Base-by-base conservation (phyloP, 202 grass and related monocot genomes). In the Panicum virgatum region DNA sequence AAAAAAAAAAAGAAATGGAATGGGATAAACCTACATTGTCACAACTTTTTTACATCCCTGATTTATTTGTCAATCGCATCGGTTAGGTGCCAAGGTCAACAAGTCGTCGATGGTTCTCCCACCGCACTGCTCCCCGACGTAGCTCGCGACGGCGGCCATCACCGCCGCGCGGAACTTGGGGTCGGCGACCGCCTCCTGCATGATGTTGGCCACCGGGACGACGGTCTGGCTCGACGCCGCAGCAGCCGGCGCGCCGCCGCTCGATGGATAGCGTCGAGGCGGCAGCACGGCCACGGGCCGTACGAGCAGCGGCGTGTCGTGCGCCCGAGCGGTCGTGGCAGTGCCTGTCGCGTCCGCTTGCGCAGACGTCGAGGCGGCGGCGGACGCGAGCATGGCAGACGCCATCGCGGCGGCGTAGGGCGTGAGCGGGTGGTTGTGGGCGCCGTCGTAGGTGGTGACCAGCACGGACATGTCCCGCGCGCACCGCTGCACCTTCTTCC, bases 401-500 rank as follows among this genome's bases (percentile, higher is more conserved):
- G 85, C 85, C 79, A 90, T 80, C 0, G 93, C 87, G 13, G 81
- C 85, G 76, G 90, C 88, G 27, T 86, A 72, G 20, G 80, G 46
- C 5, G 90, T 70, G 57, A 96, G 61, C 19, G 88, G 80, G 74
- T 92, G 90, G 85, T 85, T 96, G 88, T 96, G 93, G 32, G 34
- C 83, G 43, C 93, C 88, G 38, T 96, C 88, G 73, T 96, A 92
- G 27, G 83, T 92, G 71, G 85, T 85, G 88, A 92, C 54, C 15
- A 96, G 71, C 60, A 95, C 73, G 62, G 90, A 70, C 40, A 58
- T 12, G 80, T 96, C 88, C 15, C 69, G 82, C 12, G 76, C 58
- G 77, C 90, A 88, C 10, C 90, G 53, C 83, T 90, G 93, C 29
- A 92, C 85, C 88, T 96, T 60, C 77, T 92, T 96, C 73, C 77